Evolutionary conservation across 768 basidiomycete species (phyloP).

Genomic region (Trametopsis cervina): DNA sequence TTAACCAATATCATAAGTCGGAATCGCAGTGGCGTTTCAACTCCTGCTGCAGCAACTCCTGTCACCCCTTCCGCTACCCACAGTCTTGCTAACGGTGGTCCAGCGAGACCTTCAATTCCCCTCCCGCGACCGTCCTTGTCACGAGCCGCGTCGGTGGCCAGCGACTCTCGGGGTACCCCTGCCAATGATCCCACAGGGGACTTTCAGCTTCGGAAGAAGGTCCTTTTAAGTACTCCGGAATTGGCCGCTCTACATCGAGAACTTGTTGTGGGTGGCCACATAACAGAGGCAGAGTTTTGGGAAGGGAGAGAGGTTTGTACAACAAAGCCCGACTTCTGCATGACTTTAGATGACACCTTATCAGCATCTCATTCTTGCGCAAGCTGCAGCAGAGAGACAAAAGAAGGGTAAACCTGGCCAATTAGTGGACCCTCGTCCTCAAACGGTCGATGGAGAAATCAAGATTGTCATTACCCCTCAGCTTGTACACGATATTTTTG

Average conservation of each 20-base stretch:
- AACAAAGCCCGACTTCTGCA: constrained; percentile 11
- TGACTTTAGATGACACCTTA: constrained; percentile 21
- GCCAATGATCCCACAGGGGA: constrained; percentile 57
- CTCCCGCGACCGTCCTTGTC: constrained; percentile 45
- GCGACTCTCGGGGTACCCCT: constrained; percentile 46
- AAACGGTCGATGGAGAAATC: constrained; percentile 79
- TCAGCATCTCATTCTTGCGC: constrained; percentile 71
- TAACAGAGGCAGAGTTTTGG: constrained; percentile 96
- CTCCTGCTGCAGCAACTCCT: constrained; percentile 13
- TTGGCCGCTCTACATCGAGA: constrained; percentile 79
- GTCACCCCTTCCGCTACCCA: constrained; percentile 24
- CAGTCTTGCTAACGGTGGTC: constrained; percentile 13
- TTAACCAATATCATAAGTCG: constrained; percentile 70
- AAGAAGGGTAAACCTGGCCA: constrained; percentile 79
- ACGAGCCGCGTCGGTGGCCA: constrained; percentile 56
- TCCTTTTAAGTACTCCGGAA: constrained; percentile 72
- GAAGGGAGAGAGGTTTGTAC: constrained; percentile 79
- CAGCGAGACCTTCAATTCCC: constrained; percentile 23
- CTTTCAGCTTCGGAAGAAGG: constrained; percentile 70
- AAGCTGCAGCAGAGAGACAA: constrained; percentile 67
- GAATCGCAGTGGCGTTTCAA: constrained; percentile 41
- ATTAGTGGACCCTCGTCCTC: constrained; percentile 83
- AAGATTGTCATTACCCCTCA: constrained; percentile 89
- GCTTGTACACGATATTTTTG: constrained; percentile 92
- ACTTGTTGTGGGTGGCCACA: constrained; percentile 77